phyloP scores from a whole-genome alignment of 305 asterid species.

The Ilex paraguariensis region DNA sequence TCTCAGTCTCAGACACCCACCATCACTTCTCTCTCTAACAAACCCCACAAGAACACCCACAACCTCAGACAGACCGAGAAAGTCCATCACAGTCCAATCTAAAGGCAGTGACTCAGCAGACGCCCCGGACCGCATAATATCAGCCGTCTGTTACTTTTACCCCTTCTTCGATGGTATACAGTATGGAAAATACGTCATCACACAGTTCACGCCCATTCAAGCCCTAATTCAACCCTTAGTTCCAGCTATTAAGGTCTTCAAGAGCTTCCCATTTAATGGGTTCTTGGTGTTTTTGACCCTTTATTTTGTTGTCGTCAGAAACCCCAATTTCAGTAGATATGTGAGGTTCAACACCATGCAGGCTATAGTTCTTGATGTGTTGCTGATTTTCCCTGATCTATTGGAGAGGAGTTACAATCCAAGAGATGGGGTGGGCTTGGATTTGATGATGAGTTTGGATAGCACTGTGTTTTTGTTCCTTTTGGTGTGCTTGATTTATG shows the following conservation, averaged over 20 bases:
- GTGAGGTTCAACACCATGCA: slow-evolving; percentile 97
- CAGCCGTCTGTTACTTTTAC: slow-evolving; percentile 85
- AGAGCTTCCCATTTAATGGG: slow-evolving; percentile 85
- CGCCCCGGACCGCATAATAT: slow-evolving; percentile 82
- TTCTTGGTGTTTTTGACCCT: slow-evolving; percentile 71
- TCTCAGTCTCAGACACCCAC: too few species aligned
- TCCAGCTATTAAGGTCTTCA: slow-evolving; percentile 84
- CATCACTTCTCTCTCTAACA: too few species aligned
- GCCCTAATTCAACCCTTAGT: slow-evolving; percentile 62
- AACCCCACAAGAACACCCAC: too few species aligned
- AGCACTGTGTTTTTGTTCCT: background rate
- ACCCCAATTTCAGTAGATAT: slow-evolving; percentile 75
- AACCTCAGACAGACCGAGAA: too few species aligned
- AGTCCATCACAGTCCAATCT: slow-evolving; percentile 25
- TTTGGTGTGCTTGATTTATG: slow-evolving; percentile 50
- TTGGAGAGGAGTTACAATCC: slow-evolving; percentile 79
- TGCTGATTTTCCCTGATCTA: slow-evolving; percentile 85
- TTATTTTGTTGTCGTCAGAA: slow-evolving; percentile 82
- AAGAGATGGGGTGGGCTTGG: slow-evolving; percentile 46
- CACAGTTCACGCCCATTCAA: slow-evolving; percentile 71
- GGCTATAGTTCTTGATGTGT: slow-evolving; percentile 93
- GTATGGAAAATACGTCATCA: slow-evolving; percentile 73
- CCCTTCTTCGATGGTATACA: slow-evolving; percentile 90
- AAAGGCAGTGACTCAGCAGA: slow-evolving; percentile 64
- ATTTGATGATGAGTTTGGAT: too few species aligned